These are phyloP conservation scores for Stellera chamaejasme DNA, from an alignment of 345 rosid species.

Conservation along the genomic window DNA sequence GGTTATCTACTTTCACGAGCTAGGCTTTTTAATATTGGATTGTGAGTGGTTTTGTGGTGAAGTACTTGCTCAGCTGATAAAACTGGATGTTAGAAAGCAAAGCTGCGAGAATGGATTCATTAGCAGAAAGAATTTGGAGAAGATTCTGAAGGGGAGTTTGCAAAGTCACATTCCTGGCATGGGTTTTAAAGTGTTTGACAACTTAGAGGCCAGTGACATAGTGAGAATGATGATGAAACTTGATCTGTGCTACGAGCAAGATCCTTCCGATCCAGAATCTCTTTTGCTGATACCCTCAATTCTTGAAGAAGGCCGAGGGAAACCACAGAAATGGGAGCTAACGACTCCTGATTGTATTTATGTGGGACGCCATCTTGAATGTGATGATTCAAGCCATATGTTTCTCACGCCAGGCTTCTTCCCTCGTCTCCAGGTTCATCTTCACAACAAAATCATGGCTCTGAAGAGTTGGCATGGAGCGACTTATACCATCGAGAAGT, in stretches of 20 bases:
- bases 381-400: constrained; percentile 84
- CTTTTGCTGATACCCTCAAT: constrained; percentile 67
- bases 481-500: constrained; percentile 74
- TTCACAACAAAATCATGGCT: constrained; percentile 68
- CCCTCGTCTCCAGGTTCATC: constrained; percentile 92
- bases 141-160: constrained; percentile 57
- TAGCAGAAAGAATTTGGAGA: constrained; percentile 67
- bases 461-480: constrained; percentile 83
- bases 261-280: constrained; percentile 66
- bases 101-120: constrained; percentile 59
- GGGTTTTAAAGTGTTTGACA: constrained; percentile 75
- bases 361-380: constrained; percentile 85
- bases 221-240: constrained; percentile 81
- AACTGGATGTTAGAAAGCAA: constrained; percentile 59
- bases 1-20: constrained; percentile 70
- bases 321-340: constrained; percentile 72
- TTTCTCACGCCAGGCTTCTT: constrained; percentile 90
- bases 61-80: constrained; percentile 69
- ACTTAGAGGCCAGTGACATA: constrained; percentile 59
- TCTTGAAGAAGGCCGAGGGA: constrained; percentile 95
- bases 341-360: constrained; percentile 46
- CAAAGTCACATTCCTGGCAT: constrained; percentile 88
- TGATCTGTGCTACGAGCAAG: constrained; percentile 75
- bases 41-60: constrained; percentile 86
- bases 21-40: constrained; percentile 68